phyloP scores from a whole-genome alignment of 805 yeast genomes.

The Wickerhamomyces queroliae region DNA sequence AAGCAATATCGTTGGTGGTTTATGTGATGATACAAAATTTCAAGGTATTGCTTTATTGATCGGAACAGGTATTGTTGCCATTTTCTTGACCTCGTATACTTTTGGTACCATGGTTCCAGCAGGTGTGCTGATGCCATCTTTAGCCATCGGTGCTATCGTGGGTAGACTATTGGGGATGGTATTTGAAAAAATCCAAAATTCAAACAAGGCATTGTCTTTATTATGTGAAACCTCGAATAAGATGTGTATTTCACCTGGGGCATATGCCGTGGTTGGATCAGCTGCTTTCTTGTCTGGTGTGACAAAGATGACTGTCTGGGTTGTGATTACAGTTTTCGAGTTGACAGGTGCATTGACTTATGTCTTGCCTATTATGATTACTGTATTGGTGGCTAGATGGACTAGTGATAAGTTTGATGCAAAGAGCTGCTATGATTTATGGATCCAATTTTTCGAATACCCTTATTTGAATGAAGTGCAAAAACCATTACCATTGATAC shows the following conservation, averaged over 20 bases:
- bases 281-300: constrained; percentile 78
- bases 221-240: constrained; percentile 37
- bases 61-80: constrained; percentile 37
- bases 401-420: constrained; percentile 57
- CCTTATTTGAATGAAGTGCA: constrained; percentile 39
- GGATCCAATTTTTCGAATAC: constrained; percentile 36
- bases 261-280: constrained; percentile 86
- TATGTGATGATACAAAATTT: constrained; percentile 15
- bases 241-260: constrained; percentile 73
- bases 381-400: constrained; percentile 71
- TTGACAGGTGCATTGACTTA: constrained; percentile 82
- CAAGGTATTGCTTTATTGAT: constrained; percentile 8
- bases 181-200: constrained; percentile 40
- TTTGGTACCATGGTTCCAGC: constrained; percentile 68
- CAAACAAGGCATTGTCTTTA: constrained; percentile 28
- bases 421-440: constrained; percentile 60
- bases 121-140: constrained; percentile 58
- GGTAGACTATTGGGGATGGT: constrained; percentile 54
- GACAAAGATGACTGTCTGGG: constrained; percentile 73
- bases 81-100: constrained; percentile 58
- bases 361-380: constrained; percentile 79
- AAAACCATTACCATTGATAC: constrained; percentile 32
- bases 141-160: constrained; percentile 54
- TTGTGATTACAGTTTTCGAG: constrained; percentile 78
- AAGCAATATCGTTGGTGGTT: constrained; percentile 21